Percentiles rank a stretch among this genome's conserved stretches.
phyloP scores from a whole-genome alignment of 2,329 filamentous ascomycete genomes.

The Paecilomyces dactylethromorphus region DNA sequence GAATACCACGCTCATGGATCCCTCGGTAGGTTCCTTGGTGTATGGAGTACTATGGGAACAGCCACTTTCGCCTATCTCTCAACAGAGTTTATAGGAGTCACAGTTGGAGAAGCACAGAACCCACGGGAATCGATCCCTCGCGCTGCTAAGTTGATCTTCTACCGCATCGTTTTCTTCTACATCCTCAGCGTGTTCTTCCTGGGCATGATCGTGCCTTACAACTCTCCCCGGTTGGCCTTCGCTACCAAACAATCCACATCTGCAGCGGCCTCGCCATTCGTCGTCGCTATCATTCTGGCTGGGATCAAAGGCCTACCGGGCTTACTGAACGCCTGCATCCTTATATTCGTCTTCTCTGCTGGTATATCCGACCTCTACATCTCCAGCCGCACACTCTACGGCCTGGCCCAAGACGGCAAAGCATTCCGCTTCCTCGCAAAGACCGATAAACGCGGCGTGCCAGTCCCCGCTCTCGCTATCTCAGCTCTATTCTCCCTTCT shows the following conservation, averaged over 20 bases:
- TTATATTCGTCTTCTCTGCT: slow-evolving; percentile 70
- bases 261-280: slow-evolving; percentile 65
- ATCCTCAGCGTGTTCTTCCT: slow-evolving; percentile 65
- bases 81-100: slow-evolving; percentile 70
- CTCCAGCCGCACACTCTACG: slow-evolving; percentile 65
- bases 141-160: slow-evolving; percentile 75
- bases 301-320: slow-evolving; percentile 57
- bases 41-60: slow-evolving; percentile 67
- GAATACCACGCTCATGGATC: slow-evolving; percentile 39
- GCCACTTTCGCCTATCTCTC: slow-evolving; percentile 75
- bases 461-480: slow-evolving; percentile 57
- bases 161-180: slow-evolving; percentile 77
- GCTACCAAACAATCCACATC: slow-evolving; percentile 37
- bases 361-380: slow-evolving; percentile 75
- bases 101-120: slow-evolving; percentile 73
- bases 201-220: slow-evolving; percentile 70
- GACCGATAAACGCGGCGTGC: slow-evolving; percentile 66
- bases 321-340: slow-evolving; percentile 67
- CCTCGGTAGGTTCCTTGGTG: slow-evolving; percentile 52
- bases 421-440: slow-evolving; percentile 66
- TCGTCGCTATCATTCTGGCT: slow-evolving; percentile 62
- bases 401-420: slow-evolving; percentile 63
- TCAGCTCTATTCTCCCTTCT: slow-evolving; percentile 59
- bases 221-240: slow-evolving; percentile 54
- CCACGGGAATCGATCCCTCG: slow-evolving; percentile 69